Conservation (phyloP, 2,329 filamentous ascomycete species). For the Parafenestella ontariensis region DNA sequence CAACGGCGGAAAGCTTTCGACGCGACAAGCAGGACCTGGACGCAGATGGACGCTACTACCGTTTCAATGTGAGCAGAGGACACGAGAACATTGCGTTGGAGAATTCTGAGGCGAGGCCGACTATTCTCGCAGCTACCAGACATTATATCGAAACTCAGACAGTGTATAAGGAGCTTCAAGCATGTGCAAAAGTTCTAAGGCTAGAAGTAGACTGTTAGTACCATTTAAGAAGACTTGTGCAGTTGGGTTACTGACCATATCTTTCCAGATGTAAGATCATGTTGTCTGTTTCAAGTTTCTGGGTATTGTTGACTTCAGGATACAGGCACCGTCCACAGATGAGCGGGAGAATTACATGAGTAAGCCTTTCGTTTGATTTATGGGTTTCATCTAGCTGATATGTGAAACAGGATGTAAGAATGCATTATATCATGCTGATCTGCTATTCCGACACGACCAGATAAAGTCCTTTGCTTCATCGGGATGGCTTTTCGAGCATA, state of each 20-base stretch:
- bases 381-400: not conserved
- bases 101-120: not conserved
- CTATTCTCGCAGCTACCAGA: not conserved
- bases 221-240: not conserved
- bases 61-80: not conserved
- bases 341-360: not conserved
- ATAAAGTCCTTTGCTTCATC: constrained; percentile 1
- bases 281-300: not conserved
- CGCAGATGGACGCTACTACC: not conserved
- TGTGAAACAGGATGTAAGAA: not conserved
- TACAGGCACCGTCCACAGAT: not conserved
- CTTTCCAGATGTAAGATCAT: not conserved
- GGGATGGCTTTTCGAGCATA: not conserved
- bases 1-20: not conserved
- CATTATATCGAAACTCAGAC: not conserved
- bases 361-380: not conserved
- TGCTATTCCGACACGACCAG: not conserved
- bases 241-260: not conserved
- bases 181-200: not conserved
- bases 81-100: not conserved
- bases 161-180: not conserved
- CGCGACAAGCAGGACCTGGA: not conserved
- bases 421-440: not conserved
- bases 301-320: not conserved
- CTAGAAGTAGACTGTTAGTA: not conserved